These are phyloP conservation scores for Proliferodiscus dingleyae DNA, from an alignment of 2,329 filamentous ascomycete genomes.

Conservation along the genomic window DNA sequence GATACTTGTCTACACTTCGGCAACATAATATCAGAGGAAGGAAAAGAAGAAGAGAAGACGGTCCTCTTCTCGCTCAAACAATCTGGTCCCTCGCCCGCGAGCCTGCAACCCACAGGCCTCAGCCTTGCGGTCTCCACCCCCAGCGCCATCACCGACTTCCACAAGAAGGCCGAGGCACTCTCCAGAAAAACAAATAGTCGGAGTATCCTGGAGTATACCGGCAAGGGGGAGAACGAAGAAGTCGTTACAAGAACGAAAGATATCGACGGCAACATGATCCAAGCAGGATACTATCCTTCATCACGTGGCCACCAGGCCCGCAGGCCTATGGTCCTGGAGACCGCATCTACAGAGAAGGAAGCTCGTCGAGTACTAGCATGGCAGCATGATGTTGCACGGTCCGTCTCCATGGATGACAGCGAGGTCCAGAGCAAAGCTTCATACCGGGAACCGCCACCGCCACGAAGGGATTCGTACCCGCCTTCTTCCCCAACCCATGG, in stretches of 20 bases:
- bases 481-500: background rate
- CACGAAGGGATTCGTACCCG: slow-evolving; percentile 5
- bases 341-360: slow-evolving; percentile 26
- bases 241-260: slow-evolving; percentile 60
- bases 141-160: slow-evolving; percentile 65
- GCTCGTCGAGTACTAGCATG: slow-evolving; percentile 38
- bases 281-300: slow-evolving; percentile 56
- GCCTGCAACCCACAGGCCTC: slow-evolving; percentile 44
- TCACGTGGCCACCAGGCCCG: slow-evolving; percentile 4
- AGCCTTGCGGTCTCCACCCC: slow-evolving; percentile 52
- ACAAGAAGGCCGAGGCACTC: slow-evolving; percentile 41
- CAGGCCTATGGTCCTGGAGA: slow-evolving; percentile 19
- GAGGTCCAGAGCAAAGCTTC: slow-evolving; percentile 3
- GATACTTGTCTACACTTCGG: slow-evolving; percentile 30
- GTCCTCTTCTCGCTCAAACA: slow-evolving; percentile 41
- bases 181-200: slow-evolving; percentile 3
- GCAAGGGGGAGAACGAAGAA: slow-evolving; percentile 8
- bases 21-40: slow-evolving; percentile 35
- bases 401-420: slow-evolving; percentile 4
- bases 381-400: slow-evolving; percentile 36
- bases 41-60: background rate
- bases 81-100: slow-evolving; percentile 28
- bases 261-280: slow-evolving; percentile 78
- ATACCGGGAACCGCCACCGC: background rate
- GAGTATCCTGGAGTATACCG: slow-evolving; percentile 7